Evolutionary conservation across 495 filamentous ascomycete genomes (phyloP).

Genomic region (Collariella sp.): DNA sequence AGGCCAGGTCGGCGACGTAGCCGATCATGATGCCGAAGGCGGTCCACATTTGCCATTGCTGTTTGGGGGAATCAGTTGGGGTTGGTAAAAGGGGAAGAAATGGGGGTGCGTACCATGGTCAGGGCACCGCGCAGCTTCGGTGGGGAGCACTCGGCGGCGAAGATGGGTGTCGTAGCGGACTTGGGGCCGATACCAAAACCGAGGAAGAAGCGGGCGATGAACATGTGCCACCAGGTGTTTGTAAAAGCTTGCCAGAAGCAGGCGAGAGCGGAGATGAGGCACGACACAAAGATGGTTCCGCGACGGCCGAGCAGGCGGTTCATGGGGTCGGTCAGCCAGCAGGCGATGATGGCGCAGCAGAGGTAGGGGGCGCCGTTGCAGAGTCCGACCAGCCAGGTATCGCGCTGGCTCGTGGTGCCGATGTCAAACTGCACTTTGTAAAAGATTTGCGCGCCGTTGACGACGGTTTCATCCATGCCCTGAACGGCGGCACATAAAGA

Average conservation of each 20-base stretch:
- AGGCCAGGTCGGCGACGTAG: slow-evolving; percentile 58
- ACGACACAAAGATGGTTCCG: slow-evolving; percentile 58
- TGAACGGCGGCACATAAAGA: slow-evolving; percentile 70
- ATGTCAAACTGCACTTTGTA: slow-evolving; percentile 47
- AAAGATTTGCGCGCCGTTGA: slow-evolving; percentile 64
- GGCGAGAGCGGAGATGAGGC: slow-evolving; percentile 51
- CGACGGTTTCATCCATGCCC: slow-evolving; percentile 64
- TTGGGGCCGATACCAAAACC: slow-evolving; percentile 65
- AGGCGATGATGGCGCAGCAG: slow-evolving; percentile 42
- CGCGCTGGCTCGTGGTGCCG: slow-evolving; percentile 37
- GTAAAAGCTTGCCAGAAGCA: slow-evolving; percentile 56
- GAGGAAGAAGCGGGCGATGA: slow-evolving; percentile 54
- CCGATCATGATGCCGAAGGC: slow-evolving; percentile 75
- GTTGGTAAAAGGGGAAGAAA: too few relatives aligned
- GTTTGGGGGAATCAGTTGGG: background rate
- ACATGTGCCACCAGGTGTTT: slow-evolving; percentile 55
- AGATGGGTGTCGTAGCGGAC: slow-evolving; percentile 58
- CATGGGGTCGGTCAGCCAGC: slow-evolving; percentile 64
- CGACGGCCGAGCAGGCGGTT: slow-evolving; percentile 59
- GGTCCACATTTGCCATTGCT: slow-evolving; percentile 57
- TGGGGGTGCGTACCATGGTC: slow-evolving; percentile 49
- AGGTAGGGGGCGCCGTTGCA: slow-evolving; percentile 46
- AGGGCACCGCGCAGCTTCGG: slow-evolving; percentile 65
- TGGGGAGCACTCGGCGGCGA: slow-evolving; percentile 67
- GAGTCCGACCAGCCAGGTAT: slow-evolving; percentile 44